These are phyloP conservation scores for Corylus avellana DNA, from an alignment of 306 rosid species.

Conservation along the genomic window DNA sequence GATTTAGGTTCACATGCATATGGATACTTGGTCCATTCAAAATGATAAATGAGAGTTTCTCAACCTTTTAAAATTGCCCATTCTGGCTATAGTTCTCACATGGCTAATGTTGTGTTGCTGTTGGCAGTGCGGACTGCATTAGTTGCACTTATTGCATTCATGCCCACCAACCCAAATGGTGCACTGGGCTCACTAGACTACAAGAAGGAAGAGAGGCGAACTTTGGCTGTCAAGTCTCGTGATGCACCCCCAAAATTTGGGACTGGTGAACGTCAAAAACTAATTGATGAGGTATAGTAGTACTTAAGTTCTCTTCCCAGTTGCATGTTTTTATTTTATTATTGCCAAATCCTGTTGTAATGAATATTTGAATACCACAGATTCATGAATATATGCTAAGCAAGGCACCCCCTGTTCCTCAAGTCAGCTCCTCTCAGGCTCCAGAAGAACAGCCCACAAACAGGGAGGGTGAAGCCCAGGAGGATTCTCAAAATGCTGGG, in stretches of 20 bases:
- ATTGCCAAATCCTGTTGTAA: conserved; percentile 8
- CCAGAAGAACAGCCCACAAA: conserved; percentile 45
- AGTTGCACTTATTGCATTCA: conserved; percentile 92
- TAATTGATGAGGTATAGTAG: conserved; percentile 60
- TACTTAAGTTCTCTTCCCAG: background rate
- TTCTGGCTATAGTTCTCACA: background rate
- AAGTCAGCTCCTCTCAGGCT: conserved; percentile 42
- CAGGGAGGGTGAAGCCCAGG: conserved; percentile 43
- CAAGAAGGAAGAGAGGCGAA: conserved; percentile 84
- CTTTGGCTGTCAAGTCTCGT: conserved; percentile 83
- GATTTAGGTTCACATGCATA: background rate
- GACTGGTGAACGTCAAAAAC: conserved; percentile 77
- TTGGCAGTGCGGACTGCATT: conserved; percentile 91
- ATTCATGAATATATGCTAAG: conserved; percentile 84
- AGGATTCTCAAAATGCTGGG: conserved; percentile 33
- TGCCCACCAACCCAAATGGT: conserved; percentile 96
- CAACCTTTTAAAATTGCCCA: background rate
- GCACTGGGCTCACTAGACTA: conserved; percentile 92
- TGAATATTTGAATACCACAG: conserved; percentile 34
- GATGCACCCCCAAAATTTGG: conserved; percentile 77
- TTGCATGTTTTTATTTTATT: background rate
- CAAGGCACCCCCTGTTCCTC: conserved; percentile 74
- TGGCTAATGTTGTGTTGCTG: conserved; percentile 26
- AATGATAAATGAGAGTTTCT: background rate
- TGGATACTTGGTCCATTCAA: background rate